A percentile compares a stretch with the other conserved stretches of the same genome.
Conservation (phyloP, 2,329 filamentous ascomycete species). For the Chaetomium olivaceum region DNA sequence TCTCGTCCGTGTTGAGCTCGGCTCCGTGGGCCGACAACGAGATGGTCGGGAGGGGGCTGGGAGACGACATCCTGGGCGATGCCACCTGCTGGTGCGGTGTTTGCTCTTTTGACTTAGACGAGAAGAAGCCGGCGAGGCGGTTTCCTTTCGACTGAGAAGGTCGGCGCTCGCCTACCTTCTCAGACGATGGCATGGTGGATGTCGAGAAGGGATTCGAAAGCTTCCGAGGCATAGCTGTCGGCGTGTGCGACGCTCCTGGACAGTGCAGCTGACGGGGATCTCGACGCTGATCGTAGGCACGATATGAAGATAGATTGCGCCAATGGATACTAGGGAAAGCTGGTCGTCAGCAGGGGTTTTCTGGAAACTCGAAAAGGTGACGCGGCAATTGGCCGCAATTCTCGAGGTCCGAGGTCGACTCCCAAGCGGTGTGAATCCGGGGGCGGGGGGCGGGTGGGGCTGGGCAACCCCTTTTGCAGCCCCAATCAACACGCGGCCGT, state of each 20-base stretch:
- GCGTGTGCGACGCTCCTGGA: conserved; percentile 2
- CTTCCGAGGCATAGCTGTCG: conserved; percentile 57
- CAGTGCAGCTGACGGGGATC: neutral
- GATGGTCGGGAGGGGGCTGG: conserved; percentile 82
- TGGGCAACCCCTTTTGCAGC: conserved; percentile 7
- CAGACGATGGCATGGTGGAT: conserved; percentile 49
- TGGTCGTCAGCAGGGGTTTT: conserved; percentile 14
- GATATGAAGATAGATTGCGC: conserved; percentile 17
- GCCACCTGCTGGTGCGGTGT: conserved; percentile 60
- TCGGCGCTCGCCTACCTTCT: conserved; percentile 57
- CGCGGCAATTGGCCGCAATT: neutral
- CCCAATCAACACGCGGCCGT: neutral
- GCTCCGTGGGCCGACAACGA: conserved; percentile 83
- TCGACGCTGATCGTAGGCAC: conserved; percentile 11
- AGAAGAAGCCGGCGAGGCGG: conserved; percentile 81
- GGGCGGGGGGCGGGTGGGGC: neutral
- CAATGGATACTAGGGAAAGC: conserved; percentile 24
- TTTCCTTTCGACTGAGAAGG: conserved; percentile 68
- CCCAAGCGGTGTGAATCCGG: neutral
- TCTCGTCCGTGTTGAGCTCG: conserved; percentile 69
- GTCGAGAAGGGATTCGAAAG: conserved; percentile 58
- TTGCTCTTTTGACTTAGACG: conserved; percentile 71
- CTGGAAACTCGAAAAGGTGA: neutral
- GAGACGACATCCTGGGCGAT: conserved; percentile 63
- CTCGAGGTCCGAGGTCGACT: neutral